A percentile compares a stretch with the other conserved stretches of the same genome.
Conservation (phyloP, 192 early-diverging fungal genomes). For the Linnemannia elongata region DNA sequence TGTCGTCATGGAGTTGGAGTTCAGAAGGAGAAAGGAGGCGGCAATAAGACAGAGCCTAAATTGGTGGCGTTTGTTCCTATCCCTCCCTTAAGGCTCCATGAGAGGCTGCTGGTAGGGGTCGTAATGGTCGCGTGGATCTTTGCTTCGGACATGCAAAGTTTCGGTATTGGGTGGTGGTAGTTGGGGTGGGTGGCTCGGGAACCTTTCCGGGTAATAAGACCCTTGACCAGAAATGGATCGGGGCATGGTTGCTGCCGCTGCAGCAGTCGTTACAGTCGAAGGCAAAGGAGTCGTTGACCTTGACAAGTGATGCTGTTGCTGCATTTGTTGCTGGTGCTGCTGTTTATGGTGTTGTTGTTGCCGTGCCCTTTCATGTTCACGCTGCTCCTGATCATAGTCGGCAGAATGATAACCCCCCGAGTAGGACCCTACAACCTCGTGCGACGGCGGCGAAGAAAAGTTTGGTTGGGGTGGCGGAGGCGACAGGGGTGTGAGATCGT, state of each 20-base stretch:
- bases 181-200: not conserved
- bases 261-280: not conserved
- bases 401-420: not conserved
- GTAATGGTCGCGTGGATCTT: conserved; percentile 13
- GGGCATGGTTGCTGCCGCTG: not conserved
- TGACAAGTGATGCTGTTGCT: not conserved
- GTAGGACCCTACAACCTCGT: not conserved
- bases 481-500: not conserved
- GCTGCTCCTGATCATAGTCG: not conserved
- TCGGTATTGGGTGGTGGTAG: not conserved
- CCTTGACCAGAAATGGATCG: conserved; percentile 27
- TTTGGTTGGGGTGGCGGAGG: not conserved
- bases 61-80: not conserved
- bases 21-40: not conserved
- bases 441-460: not conserved
- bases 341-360: not conserved
- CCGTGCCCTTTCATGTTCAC: not conserved
- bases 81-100: conserved; percentile 18
- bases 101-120: conserved; percentile 15
- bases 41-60: not conserved
- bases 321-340: not conserved
- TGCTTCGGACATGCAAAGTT: conserved; percentile 1
- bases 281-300: not conserved
- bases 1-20: not conserved
- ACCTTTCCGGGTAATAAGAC: not conserved